Evolutionary conservation across 768 basidiomycete species (phyloP), one percentile per base, ranked within the genome.

Genomic region (Serendipita sp.): DNA sequence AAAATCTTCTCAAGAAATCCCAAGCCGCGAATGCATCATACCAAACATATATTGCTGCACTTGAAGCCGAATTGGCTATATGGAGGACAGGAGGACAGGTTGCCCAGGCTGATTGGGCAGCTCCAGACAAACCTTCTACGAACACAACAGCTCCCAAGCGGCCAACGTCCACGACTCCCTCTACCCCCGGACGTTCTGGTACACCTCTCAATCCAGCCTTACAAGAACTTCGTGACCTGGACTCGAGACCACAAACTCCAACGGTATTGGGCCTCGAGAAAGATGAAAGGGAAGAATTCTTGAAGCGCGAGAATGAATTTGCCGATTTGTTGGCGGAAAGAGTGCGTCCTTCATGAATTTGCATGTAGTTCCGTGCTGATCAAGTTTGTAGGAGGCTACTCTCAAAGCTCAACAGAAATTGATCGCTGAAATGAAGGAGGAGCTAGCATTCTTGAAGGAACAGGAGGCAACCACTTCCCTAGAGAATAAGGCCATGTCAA

Each of bases 241-340:
- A 88, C 65, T 91, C 88, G 71, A 78, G 96, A 64, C 93, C 95
- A 29, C 88, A 90, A 72, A 98, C 96, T 15, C 96, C 95, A 13
- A 90, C 89, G 4, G 87, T 87, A 45, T 79, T 88, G 63, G 85
- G 86, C 23, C 73, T 98, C 68, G 94, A 96, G 67, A 92, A 93
- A 77, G 96, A 98, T 70, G 96, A 99, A 75, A 78, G 94, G 65
- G 96, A 99, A 68, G 96, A 98, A 62, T 99, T 98, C 80, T 75
- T 99, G 74, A 85, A 83, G 72, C 76, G 96, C 66, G 96, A 99
- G 80, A 98, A 98, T 13, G 96, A 99, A 73, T 79, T 99, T 64
- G 94, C 86, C 66, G 96, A 99, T 74, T 79, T 84, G 68, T 78
- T 99, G 48, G 90, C 91, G 2, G 95, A 97, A 77, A 90, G 76